These are phyloP conservation scores for Torulaspora maleeae DNA, from an alignment of 805 yeast species.

Conservation along the genomic window DNA sequence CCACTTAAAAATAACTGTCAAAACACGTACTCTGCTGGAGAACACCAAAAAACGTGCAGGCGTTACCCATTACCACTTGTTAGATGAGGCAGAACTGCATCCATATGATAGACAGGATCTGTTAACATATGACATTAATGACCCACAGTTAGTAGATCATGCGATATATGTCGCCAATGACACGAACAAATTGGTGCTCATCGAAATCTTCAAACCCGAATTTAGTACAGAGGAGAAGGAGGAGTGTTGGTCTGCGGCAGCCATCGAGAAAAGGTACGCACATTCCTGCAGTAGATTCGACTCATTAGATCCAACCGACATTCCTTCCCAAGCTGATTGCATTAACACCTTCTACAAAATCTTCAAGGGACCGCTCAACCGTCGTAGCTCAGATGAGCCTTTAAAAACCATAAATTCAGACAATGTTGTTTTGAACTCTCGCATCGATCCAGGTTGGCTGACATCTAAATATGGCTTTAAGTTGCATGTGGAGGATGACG, in stretches of 20 bases:
- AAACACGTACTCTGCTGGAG: slow-evolving; percentile 29
- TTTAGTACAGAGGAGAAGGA: slow-evolving; percentile 44
- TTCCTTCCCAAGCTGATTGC: slow-evolving; percentile 57
- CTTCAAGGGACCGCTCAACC: slow-evolving; percentile 59
- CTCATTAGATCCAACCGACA: slow-evolving; percentile 21
- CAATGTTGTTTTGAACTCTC: slow-evolving; percentile 51
- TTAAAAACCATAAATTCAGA: slow-evolving; percentile 51
- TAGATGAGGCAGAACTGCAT: slow-evolving; percentile 30
- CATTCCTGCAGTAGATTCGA: slow-evolving; percentile 33
- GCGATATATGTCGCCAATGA: slow-evolving; percentile 45
- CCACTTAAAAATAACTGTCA: slow-evolving; percentile 37
- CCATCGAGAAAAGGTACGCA: slow-evolving; percentile 49
- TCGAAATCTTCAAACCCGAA: slow-evolving; percentile 50
- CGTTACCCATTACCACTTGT: slow-evolving; percentile 33
- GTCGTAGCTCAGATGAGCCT: slow-evolving; percentile 40
- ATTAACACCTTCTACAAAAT: slow-evolving; percentile 57
- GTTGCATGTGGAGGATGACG: slow-evolving; percentile 27
- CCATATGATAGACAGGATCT: slow-evolving; percentile 32
- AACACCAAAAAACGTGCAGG: slow-evolving; percentile 29
- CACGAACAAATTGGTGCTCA: slow-evolving; percentile 46
- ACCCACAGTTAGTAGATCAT: slow-evolving; percentile 42
- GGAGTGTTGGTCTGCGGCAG: slow-evolving; percentile 43
- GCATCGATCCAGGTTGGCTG: slow-evolving; percentile 53
- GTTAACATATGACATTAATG: slow-evolving; percentile 14
- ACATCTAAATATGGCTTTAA: slow-evolving; percentile 45